phyloP scores from a whole-genome alignment of 208 protist genomes.

The Trichomonas tenax region DNA sequence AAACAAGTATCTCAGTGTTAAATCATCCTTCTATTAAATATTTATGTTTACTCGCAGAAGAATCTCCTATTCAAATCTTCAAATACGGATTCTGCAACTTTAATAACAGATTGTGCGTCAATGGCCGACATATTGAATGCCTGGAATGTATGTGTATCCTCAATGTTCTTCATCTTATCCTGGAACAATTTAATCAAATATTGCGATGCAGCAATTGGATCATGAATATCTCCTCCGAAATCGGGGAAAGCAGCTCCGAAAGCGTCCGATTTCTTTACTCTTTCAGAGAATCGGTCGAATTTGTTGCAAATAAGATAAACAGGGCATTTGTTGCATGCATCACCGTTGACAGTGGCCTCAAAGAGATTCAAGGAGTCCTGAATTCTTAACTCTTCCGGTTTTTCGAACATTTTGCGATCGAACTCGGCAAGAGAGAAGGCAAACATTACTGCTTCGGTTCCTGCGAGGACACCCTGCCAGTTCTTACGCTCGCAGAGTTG shows the following conservation, averaged over 20 bases:
- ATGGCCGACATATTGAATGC: no score
- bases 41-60: no score
- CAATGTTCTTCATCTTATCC: no score
- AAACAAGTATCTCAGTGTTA: no score
- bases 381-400: not conserved
- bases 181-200: no score
- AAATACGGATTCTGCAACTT: no score
- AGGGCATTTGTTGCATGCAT: not conserved
- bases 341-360: not conserved
- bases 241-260: not conserved
- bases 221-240: not conserved
- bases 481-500: conserved; percentile 32
- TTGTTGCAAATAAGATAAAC: not conserved
- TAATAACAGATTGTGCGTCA: no score
- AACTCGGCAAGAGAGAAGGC: conserved; percentile 24
- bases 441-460: conserved; percentile 22
- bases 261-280: not conserved
- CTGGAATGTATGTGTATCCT: no score
- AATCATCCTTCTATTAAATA: no score
- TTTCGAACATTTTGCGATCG: not conserved
- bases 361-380: not conserved
- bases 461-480: conserved; percentile 31
- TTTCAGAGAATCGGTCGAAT: not conserved
- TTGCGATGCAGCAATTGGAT: not conserved
- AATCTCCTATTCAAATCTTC: no score